phyloP scores from a whole-genome alignment of 345 rosid genomes.

The Sisymbrium irio region DNA sequence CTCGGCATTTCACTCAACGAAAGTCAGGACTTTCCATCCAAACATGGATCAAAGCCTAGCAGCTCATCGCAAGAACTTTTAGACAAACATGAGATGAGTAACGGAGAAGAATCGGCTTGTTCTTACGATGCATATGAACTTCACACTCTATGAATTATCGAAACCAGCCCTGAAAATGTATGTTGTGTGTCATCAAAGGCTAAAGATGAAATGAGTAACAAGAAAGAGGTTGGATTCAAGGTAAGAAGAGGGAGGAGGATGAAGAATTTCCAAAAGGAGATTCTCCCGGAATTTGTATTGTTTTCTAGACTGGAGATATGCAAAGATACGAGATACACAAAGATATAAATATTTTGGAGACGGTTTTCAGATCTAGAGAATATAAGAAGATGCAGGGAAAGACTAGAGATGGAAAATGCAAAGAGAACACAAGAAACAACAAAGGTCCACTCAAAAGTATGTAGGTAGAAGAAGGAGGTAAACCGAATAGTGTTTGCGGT shows the following conservation, averaged over 20 bases:
- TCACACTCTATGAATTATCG: conserved; percentile 42
- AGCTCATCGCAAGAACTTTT: background rate
- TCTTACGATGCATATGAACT: conserved; percentile 56
- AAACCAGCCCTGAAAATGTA: conserved; percentile 44
- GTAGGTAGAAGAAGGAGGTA: conserved; percentile 8
- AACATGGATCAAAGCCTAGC: background rate
- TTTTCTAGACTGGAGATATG: conserved; percentile 66
- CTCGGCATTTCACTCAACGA: conserved; percentile 32
- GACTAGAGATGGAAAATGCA: conserved; percentile 26
- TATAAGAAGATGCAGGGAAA: conserved; percentile 47
- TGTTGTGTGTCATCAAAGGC: conserved; percentile 48
- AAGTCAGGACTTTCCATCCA: background rate
- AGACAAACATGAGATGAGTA: too few relatives aligned
- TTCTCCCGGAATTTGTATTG: conserved; percentile 49
- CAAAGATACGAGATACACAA: conserved; percentile 61
- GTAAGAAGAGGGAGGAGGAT: conserved; percentile 66
- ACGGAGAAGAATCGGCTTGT: conserved; percentile 30
- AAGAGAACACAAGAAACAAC: conserved; percentile 16
- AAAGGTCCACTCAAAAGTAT: conserved; percentile 15
- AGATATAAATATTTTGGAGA: conserved; percentile 58
- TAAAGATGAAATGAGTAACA: conserved; percentile 28
- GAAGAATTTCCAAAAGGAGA: conserved; percentile 73
- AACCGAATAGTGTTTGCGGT: background rate
- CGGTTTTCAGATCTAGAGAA: conserved; percentile 64
- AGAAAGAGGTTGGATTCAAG: conserved; percentile 45